Evolutionary conservation across 805 yeast species (phyloP), one percentile per base, ranked within the genome.

Genomic region (Myxozyma geophila): DNA sequence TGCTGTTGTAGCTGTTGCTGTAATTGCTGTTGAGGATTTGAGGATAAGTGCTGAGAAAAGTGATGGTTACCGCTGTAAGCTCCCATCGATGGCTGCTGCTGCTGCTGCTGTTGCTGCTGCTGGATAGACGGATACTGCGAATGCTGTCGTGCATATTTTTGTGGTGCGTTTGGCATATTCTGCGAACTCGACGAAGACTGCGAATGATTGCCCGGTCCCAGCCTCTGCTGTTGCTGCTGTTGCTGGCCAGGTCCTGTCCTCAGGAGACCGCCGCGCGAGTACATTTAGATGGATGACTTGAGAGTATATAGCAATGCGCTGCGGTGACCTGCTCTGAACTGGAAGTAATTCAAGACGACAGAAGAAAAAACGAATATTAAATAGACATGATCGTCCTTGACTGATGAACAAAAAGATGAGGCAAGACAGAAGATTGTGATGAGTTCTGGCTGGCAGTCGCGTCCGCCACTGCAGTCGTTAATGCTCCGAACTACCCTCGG

Each of bases 181-280:
- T 46, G 56, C 37, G 62, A 7, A 9, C 44, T n/a, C 13, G 54
- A 39, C n/a, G 47, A 0, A 15, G 54, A 37, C 17, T 39, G 60
- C 40, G 49, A 39, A 33, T 39, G 50, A 33, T 40, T 19, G 12
- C 43, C 47, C 1, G 39, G 52, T 7, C 40, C 58, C n/a, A 21
- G 41, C 33, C 41, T 52, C 17, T 23, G 58, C 53, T 54, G 60
- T 36, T 59, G 62, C 43, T 46, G 62, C 40, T n/a, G 53, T 33
- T 59, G 63, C 47, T 53, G 63, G 50, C 58, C 63, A n/a, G 48
- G 49, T 23, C 55, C 63, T 19, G 63, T 37, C 50, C 40, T 54
- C 37, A 54, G 36, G 35, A 54, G 46, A 40, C 62, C 58, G 57
- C 62, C 44, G 50, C 62, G 63, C 51, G 63, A 59, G 41, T 49